Base-by-base conservation (phyloP, 1,139 yeast species). In the Scheffersomyces titani region DNA sequence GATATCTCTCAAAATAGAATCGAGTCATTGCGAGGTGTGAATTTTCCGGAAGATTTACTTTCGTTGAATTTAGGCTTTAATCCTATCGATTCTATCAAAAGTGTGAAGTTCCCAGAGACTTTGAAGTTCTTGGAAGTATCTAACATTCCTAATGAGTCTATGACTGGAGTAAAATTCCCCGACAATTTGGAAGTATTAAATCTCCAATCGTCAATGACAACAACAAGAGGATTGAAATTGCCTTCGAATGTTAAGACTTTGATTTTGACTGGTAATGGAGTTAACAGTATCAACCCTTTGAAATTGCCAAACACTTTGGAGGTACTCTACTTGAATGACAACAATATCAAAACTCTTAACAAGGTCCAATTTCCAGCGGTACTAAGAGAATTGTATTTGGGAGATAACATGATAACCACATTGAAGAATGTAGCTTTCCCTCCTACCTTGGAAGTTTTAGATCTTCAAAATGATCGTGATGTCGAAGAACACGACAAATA, bases 91-190 rank as follows among this genome's bases (percentile, higher is more conserved):
- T 75, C 75, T 53, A 70, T 80, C 36, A 75, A 77, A 59, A 82
- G 82, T 9, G 75, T 70, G 18, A 74, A 71, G 55, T 78, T 80
- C 54, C 83, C 83, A 3, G 82, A 77, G 22, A 59, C 65, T 18
- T 62, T 80, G 51, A 67, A 66, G 51, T 70, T 70, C 57, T 68
- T 80, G 59, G 83, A 80, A 57, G 61, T 77, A 5, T 77, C 82
- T 3, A 75, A 77, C 58, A 73, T 79, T 16, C 83, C 84, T 3
- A 80, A 78, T 60, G 84, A 80, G 58, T 74, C 82, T 5, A 79
- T 80, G 84, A 74, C 83, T 0, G 82, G 83, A 0, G 74, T 80
- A 11, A 77, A 77, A 56, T 78, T 80, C 55, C 84, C 84, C 0
- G 84, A 80, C 54, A 71, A 67, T 70, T 64, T 77, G 44, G 63